phyloP scores from a whole-genome alignment of 306 rosid genomes.

The Gastrolobium bilobum region DNA sequence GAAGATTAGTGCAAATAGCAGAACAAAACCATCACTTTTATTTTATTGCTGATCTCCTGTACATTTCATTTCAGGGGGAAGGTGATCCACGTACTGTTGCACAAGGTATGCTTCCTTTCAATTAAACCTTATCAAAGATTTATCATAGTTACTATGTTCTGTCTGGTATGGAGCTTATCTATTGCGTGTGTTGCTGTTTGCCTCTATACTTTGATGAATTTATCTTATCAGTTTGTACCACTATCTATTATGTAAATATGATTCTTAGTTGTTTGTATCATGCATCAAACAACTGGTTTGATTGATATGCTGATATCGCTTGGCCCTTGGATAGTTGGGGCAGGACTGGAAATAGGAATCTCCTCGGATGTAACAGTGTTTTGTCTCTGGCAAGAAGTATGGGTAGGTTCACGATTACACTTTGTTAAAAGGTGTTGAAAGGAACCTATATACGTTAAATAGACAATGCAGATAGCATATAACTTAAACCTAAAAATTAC shows the following conservation, averaged over 20 bases:
- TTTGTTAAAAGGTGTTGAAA: neutral
- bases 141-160: slow-evolving; percentile 6
- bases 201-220: neutral
- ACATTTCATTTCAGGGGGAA: slow-evolving; percentile 67
- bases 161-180: neutral
- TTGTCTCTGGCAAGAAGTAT: neutral
- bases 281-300: slow-evolving; percentile 1
- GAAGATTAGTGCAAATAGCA: slow-evolving; percentile 36
- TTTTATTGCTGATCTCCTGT: slow-evolving; percentile 49
- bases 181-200: neutral
- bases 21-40: slow-evolving; percentile 18
- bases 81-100: slow-evolving; percentile 72
- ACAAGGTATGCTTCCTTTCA: slow-evolving; percentile 65
- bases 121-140: slow-evolving; percentile 22
- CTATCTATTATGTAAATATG: slow-evolving; percentile 3
- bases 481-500: neutral
- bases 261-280: neutral
- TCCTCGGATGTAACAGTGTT: neutral
- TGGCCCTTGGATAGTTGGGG: neutral
- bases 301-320: neutral
- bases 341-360: neutral
- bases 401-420: neutral
- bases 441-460: neutral
- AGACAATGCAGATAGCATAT: neutral
- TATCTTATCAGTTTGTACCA: neutral